Percentiles rank a stretch among this genome's conserved stretches.
phyloP scores from a whole-genome alignment of 2,329 filamentous ascomycete species.

The Nothophoma quercina region DNA sequence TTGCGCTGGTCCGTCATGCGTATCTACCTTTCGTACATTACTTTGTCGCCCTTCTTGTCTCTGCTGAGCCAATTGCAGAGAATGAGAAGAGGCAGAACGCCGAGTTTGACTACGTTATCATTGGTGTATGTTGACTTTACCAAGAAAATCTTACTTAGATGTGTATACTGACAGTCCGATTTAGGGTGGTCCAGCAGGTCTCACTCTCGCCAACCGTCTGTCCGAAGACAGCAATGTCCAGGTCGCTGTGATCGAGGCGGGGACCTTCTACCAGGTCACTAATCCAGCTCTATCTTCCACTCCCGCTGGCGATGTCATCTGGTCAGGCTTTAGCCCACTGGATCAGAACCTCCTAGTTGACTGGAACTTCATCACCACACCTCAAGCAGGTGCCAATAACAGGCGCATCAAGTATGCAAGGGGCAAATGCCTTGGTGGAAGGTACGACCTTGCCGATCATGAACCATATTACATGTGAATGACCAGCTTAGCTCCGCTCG shows the following conservation, averaged over 20 bases:
- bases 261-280: conserved; percentile 27
- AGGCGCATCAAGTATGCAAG: conserved; percentile 34
- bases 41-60: conserved; percentile 3
- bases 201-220: conserved; percentile 19
- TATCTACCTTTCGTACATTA: neutral
- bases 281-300: conserved; percentile 20
- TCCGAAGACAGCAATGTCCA: conserved; percentile 11
- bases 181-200: conserved; percentile 23
- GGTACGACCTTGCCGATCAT: no score
- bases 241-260: conserved; percentile 38
- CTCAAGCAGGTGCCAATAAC: conserved; percentile 31
- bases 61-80: conserved; percentile 2
- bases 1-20: neutral
- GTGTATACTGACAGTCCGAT: neutral
- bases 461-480: neutral
- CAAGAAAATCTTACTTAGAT: no score
- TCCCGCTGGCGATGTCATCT: conserved; percentile 32
- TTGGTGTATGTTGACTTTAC: conserved; percentile 16
- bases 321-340: conserved; percentile 20
- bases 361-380: conserved; percentile 40
- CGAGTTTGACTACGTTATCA: conserved; percentile 28
- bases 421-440: conserved; percentile 43
- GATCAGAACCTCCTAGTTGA: conserved; percentile 35
- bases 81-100: conserved; percentile 15
- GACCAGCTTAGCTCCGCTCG: conserved; percentile 21